Base-by-base conservation (phyloP, 148 eudicot species). In the Rhododendron molle region DNA sequence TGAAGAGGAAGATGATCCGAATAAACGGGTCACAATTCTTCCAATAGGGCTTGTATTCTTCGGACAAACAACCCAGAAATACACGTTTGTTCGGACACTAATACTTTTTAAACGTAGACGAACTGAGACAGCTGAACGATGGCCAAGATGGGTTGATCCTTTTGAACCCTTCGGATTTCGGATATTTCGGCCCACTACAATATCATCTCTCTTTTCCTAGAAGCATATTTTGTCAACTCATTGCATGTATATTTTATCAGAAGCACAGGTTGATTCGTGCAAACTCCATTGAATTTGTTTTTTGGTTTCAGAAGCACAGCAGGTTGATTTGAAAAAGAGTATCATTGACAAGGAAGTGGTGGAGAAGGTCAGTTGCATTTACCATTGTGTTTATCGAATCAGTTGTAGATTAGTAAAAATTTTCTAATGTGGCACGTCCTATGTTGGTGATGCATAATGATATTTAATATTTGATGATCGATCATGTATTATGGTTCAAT, bases 271-370 rank as follows among this genome's bases (percentile, higher is more conserved):
- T 87, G 94, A 95, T 77, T 89, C 91, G 85, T 92, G 89, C 50
- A 93, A 93, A 54, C 60, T 54, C 6, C 23, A 20, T 23, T 67
- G 65, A 20, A 67, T 18, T 49, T 82, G 0, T 65, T 85, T 86
- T 47, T 62, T 56, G 47, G 78, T 91, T 90, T 77, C 95, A 95
- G 98, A 89, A 87, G 96, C 98, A 50, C 89, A 92, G 83, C 89
- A 92, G 83, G 78, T 73, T 87, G 95, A 95, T 77, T 88, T 93
- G 85, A 92, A 89, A 46, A 94, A 94, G 87, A 88, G 78, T 52
- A 89, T 36, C 30, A 94, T 94, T 62, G 98, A 95, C 76, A 93
- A 91, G 90, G 96, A 95, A 87, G 95, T 93, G 72, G 98, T 94
- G 78, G 95, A 92, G 87, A 92, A 93, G 93, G 98, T 95, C 71